A percentile compares a stretch with the other conserved stretches of the same genome.
phyloP scores from a whole-genome alignment of 768 basidiomycete species.

The Phylloporus sp. region DNA sequence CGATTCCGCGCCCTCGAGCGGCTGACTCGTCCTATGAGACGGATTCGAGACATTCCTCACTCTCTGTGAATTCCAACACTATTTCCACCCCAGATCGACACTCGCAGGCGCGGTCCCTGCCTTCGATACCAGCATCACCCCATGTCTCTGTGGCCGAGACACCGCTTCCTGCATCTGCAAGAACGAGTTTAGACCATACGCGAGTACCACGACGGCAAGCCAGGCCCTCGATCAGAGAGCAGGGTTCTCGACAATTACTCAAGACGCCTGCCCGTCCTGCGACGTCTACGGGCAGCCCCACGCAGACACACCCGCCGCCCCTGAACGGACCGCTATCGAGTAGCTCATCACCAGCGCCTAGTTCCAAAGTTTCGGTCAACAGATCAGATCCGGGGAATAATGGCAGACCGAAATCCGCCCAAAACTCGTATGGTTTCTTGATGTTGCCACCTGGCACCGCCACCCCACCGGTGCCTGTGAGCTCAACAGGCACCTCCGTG shows the following conservation, averaged over 20 bases:
- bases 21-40: constrained; percentile 8
- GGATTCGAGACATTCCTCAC: constrained; percentile 23
- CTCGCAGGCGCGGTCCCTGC: constrained; percentile 14
- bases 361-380: background rate
- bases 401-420: constrained; percentile 25
- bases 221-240: constrained; percentile 1
- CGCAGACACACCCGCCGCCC: constrained; percentile 6
- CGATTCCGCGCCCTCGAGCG: background rate
- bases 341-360: constrained; percentile 1
- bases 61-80: constrained; percentile 11
- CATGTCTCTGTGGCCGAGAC: constrained; percentile 14
- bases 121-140: constrained; percentile 32
- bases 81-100: constrained; percentile 10
- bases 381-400: constrained; percentile 1
- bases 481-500: constrained; percentile 21
- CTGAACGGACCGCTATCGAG: background rate
- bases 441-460: constrained; percentile 15
- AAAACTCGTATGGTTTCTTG: constrained; percentile 19
- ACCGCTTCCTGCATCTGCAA: constrained; percentile 17
- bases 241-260: constrained; percentile 1
- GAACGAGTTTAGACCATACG: constrained; percentile 17
- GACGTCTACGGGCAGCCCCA: constrained; percentile 35
- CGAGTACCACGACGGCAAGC: constrained; percentile 11
- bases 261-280: constrained; percentile 34
- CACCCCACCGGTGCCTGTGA: constrained; percentile 17